Evolutionary conservation across 1,284 basidiomycete genomes (phyloP).

Genomic region (Gymnopus androsaceus): DNA sequence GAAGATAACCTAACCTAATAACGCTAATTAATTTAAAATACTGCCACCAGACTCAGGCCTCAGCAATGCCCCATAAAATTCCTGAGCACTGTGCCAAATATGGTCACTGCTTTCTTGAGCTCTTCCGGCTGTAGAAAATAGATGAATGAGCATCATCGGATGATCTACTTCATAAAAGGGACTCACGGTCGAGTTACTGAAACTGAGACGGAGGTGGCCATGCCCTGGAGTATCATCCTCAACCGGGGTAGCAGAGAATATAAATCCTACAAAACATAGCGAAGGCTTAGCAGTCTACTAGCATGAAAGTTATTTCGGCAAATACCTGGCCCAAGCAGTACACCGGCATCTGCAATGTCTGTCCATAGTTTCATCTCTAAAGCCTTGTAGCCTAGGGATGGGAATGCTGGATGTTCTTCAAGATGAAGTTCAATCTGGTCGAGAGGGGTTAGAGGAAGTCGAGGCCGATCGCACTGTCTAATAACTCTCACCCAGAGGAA

Average conservation of each 20-base stretch:
- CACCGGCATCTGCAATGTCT: constrained; percentile 57
- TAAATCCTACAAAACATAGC: constrained; percentile 37
- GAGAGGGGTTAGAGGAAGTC: background rate
- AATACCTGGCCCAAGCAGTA: constrained; percentile 60
- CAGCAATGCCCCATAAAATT: constrained; percentile 31
- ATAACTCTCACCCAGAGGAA: constrained; percentile 61
- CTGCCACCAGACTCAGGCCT: too few species aligned
- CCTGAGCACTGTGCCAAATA: constrained; percentile 41
- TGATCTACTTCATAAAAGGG: background rate
- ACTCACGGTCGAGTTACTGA: constrained; percentile 57
- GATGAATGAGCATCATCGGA: background rate
- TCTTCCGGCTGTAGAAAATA: constrained; percentile 34
- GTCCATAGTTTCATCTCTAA: constrained; percentile 60
- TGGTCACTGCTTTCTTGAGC: constrained; percentile 45
- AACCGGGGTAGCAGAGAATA: constrained; percentile 50
- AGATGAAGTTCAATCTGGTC: constrained; percentile 65
- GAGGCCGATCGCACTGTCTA: background rate
- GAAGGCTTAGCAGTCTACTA: background rate
- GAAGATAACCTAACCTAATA: too few species aligned
- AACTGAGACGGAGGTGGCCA: constrained; percentile 67
- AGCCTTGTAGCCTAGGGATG: constrained; percentile 39
- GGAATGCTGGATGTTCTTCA: constrained; percentile 55
- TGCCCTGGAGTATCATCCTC: constrained; percentile 31
- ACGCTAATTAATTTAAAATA: too few species aligned
- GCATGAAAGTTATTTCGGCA: background rate